These are phyloP conservation scores for Venustampulla echinocandica DNA, from an alignment of 495 filamentous ascomycete genomes.

Conservation along the genomic window DNA sequence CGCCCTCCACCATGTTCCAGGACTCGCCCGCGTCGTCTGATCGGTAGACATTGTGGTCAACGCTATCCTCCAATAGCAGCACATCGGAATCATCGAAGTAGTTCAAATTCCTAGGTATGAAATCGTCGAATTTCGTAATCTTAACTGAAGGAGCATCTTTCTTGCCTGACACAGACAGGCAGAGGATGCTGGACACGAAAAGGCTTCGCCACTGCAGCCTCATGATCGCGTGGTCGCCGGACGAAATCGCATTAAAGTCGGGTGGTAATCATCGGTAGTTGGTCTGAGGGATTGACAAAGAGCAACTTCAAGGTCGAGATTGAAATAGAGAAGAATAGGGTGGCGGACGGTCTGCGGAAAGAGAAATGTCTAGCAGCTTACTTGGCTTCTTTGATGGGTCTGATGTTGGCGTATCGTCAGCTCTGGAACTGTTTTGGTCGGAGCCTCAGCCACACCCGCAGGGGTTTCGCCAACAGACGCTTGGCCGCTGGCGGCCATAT, in stretches of 20 bases:
- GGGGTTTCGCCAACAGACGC: neutral
- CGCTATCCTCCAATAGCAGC: constrained; percentile 53
- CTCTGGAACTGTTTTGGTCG: neutral
- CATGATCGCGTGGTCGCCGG: constrained; percentile 16
- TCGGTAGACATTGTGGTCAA: constrained; percentile 50
- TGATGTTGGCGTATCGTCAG: neutral
- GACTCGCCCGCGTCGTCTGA: constrained; percentile 69
- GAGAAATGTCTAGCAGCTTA: neutral
- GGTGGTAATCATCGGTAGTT: constrained; percentile 13
- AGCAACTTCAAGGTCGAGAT: too few relatives aligned
- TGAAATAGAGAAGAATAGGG: too few relatives aligned
- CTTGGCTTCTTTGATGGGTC: neutral
- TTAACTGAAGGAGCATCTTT: constrained; percentile 39
- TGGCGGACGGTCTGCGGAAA: too few relatives aligned
- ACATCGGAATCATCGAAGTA: constrained; percentile 86
- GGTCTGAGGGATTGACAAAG: too few relatives aligned
- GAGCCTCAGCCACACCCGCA: neutral
- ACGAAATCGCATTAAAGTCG: constrained; percentile 20
- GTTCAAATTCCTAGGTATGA: constrained; percentile 53
- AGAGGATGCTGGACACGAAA: constrained; percentile 16
- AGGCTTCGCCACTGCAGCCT: constrained; percentile 23
- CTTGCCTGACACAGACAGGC: constrained; percentile 28
- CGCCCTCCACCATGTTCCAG: constrained; percentile 58
- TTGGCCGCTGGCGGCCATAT: neutral
- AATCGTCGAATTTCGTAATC: constrained; percentile 50